Evolutionary conservation across 2,329 filamentous ascomycete genomes (phyloP).

Genomic region (Cladophialophora chaetospira): DNA sequence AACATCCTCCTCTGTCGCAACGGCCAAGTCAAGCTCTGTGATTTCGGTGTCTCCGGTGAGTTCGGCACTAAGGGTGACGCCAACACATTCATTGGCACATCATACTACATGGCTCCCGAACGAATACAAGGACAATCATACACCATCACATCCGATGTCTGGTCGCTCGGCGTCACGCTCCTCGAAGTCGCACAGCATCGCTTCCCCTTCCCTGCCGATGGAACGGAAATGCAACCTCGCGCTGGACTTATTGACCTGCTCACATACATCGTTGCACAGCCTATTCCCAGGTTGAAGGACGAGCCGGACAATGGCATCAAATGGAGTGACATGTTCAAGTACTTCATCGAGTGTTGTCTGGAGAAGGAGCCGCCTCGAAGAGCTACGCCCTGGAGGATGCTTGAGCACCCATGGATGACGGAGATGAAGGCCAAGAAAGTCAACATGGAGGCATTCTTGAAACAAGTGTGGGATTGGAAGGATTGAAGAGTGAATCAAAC

Average conservation of each 20-base stretch:
- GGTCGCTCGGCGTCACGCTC: conserved; percentile 93
- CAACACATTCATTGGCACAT: conserved; percentile 98
- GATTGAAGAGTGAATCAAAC: conserved; percentile 48
- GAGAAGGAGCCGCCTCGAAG: conserved; percentile 88
- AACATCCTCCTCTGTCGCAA: conserved; percentile 93
- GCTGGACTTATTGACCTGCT: conserved; percentile 92
- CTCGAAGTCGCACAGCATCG: conserved; percentile 99
- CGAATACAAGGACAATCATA: conserved; percentile 97
- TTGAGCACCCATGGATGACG: conserved; percentile 97
- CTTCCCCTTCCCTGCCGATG: conserved; percentile 96
- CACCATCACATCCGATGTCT: conserved; percentile 97
- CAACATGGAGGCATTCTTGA: conserved; percentile 93
- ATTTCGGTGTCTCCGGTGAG: conserved; percentile 96
- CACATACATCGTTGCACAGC: conserved; percentile 95
- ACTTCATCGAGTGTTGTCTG: conserved; percentile 98
- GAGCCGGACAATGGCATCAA: conserved; percentile 85
- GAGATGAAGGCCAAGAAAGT: conserved; percentile 96
- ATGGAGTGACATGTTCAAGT: conserved; percentile 98
- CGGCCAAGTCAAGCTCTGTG: conserved; percentile 94
- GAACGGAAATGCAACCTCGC: conserved; percentile 89
- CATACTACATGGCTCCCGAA: conserved; percentile 99
- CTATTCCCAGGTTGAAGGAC: conserved; percentile 93
- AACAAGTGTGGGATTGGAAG: conserved; percentile 96
- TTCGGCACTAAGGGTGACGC: conserved; percentile 98
- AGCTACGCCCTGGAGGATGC: conserved; percentile 96